These are phyloP conservation scores for Vicia villosa DNA, from an alignment of 306 rosid species.

Conservation along the genomic window DNA sequence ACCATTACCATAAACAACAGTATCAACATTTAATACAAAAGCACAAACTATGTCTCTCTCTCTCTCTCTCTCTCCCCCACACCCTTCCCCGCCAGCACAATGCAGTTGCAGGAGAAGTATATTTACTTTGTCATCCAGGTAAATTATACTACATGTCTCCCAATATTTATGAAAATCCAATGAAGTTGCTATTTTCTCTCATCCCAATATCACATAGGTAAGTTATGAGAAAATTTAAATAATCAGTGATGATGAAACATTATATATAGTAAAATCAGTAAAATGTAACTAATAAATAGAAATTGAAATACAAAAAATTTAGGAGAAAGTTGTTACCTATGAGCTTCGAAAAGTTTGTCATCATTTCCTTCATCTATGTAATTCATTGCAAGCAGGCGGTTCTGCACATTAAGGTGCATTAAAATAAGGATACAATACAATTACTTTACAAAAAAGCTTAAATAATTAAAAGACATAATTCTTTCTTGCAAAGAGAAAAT, in stretches of 20 bases:
- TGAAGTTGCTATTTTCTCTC: constrained; percentile 1
- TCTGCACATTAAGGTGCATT: constrained; percentile 49
- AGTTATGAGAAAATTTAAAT: background rate
- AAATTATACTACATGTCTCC: constrained; percentile 1
- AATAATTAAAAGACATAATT: constrained; percentile 10
- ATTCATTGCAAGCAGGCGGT: constrained; percentile 92
- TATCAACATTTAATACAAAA: background rate
- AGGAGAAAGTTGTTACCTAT: constrained; percentile 61
- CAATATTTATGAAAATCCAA: constrained; percentile 10
- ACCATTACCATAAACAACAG: background rate
- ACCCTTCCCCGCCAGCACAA: background rate
- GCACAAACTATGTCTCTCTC: background rate
- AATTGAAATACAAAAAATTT: constrained; percentile 9
- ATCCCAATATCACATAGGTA: background rate
- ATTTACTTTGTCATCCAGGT: background rate
- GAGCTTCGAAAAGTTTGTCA: constrained; percentile 85
- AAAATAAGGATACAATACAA: constrained; percentile 25
- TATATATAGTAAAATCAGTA: background rate
- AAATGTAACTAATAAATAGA: background rate
- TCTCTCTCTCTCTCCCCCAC: too few species aligned
- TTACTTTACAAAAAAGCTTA: background rate
- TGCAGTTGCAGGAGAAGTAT: background rate
- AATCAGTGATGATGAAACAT: constrained; percentile 1
- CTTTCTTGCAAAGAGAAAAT: too few species aligned
- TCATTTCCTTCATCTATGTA: constrained; percentile 85